These are phyloP conservation scores for Cercis canadensis DNA, from an alignment of 306 rosid genomes.

Conservation along the genomic window DNA sequence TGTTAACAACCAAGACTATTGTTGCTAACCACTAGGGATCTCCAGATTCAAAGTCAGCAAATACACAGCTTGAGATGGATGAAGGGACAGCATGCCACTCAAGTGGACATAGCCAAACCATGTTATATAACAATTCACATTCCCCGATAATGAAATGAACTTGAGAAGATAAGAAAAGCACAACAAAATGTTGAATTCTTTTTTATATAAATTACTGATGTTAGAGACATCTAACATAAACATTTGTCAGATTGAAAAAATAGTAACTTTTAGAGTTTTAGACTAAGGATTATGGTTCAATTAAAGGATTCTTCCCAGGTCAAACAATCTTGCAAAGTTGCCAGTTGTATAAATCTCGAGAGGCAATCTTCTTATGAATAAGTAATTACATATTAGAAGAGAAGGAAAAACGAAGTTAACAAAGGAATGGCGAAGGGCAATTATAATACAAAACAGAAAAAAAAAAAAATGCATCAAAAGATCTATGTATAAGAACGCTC, in stretches of 20 bases:
- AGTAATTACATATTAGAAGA: constrained; percentile 17
- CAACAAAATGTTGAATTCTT: neutral
- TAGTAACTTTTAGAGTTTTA: neutral
- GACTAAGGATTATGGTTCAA: constrained; percentile 16
- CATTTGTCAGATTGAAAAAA: neutral
- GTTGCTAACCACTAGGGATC: constrained; percentile 25
- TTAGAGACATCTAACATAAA: constrained; percentile 9
- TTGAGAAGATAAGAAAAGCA: constrained; percentile 19
- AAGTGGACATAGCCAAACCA: constrained; percentile 7
- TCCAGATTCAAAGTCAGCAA: constrained; percentile 24
- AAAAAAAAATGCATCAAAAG: neutral
- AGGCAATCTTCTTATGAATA: constrained; percentile 10
- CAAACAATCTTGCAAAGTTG: neutral
- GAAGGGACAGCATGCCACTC: neutral
- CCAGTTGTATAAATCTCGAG: constrained; percentile 12
- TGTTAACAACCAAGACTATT: neutral
- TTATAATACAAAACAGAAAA: neutral
- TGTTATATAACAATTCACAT: constrained; percentile 7
- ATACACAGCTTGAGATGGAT: constrained; percentile 33
- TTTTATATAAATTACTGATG: constrained; percentile 11
- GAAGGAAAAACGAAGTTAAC: neutral
- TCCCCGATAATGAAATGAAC: constrained; percentile 24
- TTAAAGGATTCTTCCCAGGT: neutral
- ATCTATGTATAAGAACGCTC: neutral
- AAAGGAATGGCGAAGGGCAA: neutral